A percentile compares a stretch with the other conserved stretches of the same genome.
phyloP scores from a whole-genome alignment of 805 yeast species.

The Kluyveromyces siamensis region DNA sequence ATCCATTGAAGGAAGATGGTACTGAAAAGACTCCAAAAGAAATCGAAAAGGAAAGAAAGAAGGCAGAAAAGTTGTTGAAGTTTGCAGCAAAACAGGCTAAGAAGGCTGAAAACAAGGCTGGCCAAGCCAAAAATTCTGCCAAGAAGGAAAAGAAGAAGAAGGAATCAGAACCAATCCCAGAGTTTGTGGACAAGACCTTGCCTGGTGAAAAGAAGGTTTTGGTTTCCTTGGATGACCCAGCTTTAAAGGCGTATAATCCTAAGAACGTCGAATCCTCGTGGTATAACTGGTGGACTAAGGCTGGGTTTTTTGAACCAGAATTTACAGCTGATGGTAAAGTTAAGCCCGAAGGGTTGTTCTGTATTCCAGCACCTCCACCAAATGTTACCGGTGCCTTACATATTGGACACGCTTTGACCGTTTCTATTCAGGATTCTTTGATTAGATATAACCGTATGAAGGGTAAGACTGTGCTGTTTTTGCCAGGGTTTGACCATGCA shows the following conservation, averaged over 20 bases:
- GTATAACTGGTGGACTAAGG: conserved; percentile 94
- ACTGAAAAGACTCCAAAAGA: conserved; percentile 67
- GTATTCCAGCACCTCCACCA: conserved; percentile 98
- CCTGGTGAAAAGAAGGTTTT: conserved; percentile 89
- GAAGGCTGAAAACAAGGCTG: conserved; percentile 31
- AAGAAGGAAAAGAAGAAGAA: conserved; percentile 65
- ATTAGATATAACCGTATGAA: conserved; percentile 94
- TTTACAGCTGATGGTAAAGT: conserved; percentile 62
- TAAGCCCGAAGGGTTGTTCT: conserved; percentile 76
- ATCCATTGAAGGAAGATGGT: conserved; percentile 31
- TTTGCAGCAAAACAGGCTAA: conserved; percentile 78
- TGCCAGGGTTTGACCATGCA: conserved; percentile 98
- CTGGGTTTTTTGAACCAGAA: conserved; percentile 85
- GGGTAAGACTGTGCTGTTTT: conserved; percentile 84
- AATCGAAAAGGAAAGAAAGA: conserved; percentile 76
- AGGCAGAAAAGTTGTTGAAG: conserved; percentile 81
- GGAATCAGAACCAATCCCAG: conserved; percentile 67
- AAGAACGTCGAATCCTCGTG: conserved; percentile 90
- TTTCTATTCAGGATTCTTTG: conserved; percentile 87
- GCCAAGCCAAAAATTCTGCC: conserved; percentile 34
- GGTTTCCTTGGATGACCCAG: conserved; percentile 81
- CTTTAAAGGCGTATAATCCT: conserved; percentile 91
- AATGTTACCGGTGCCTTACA: conserved; percentile 98
- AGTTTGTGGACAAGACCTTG: conserved; percentile 71
- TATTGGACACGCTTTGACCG: conserved; percentile 96